These are phyloP conservation scores for Phytophthora nicotianae DNA, from an alignment of 352 stramenopile species.

Conservation along the genomic window DNA sequence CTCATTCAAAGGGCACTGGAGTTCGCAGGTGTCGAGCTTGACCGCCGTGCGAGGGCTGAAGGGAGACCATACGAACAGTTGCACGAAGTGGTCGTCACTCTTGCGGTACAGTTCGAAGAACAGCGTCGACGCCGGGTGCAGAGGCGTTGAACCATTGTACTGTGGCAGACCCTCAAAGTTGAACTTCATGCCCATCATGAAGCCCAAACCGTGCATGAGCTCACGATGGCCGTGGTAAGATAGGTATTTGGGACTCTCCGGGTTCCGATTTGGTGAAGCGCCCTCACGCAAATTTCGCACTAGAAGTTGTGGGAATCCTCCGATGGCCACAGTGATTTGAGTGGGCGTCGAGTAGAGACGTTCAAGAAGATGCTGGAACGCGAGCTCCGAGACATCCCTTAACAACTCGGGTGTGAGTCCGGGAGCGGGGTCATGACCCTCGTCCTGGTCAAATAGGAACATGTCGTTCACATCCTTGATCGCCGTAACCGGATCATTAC, in stretches of 20 bases:
- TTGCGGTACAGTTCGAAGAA: slow-evolving; percentile 75
- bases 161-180: slow-evolving; percentile 65
- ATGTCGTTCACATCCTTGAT: slow-evolving; percentile 83
- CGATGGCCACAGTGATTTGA: slow-evolving; percentile 71
- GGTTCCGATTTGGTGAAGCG: slow-evolving; percentile 33
- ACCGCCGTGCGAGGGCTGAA: slow-evolving; percentile 51
- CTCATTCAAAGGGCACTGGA: slow-evolving; percentile 61
- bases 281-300: slow-evolving; percentile 63
- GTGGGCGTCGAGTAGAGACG: slow-evolving; percentile 69
- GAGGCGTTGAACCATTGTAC: slow-evolving; percentile 71
- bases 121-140: slow-evolving; percentile 73
- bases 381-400: slow-evolving; percentile 55
- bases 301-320: slow-evolving; percentile 71
- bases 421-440: slow-evolving; percentile 50
- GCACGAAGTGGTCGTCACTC: slow-evolving; percentile 50
- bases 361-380: slow-evolving; percentile 79
- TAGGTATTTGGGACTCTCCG: slow-evolving; percentile 64
- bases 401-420: slow-evolving; percentile 55
- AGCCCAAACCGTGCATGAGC: slow-evolving; percentile 77
- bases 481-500: slow-evolving; percentile 49
- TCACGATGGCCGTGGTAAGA: slow-evolving; percentile 84
- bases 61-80: slow-evolving; percentile 77
- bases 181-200: slow-evolving; percentile 83
- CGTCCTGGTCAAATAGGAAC: slow-evolving; percentile 73
- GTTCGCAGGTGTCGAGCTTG: slow-evolving; percentile 64